These are phyloP conservation scores for Linnemannia elongata DNA, from an alignment of 192 early-diverging fungal genomes.

Conservation along the genomic window DNA sequence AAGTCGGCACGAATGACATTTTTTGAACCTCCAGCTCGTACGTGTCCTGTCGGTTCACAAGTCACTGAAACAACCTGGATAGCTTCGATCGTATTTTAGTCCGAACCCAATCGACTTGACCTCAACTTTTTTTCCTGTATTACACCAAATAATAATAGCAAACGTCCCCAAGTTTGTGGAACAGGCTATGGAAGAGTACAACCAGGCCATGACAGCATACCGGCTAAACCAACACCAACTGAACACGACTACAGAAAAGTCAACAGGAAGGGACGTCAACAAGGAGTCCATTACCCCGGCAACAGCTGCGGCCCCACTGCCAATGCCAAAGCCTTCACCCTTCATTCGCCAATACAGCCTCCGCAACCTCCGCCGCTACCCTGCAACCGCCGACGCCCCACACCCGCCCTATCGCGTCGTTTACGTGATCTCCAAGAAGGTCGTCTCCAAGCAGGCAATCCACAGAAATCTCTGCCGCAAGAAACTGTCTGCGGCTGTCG, in stretches of 20 bases:
- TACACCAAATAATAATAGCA: neutral
- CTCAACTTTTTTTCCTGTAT: neutral
- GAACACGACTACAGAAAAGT: neutral
- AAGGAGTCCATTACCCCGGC: neutral
- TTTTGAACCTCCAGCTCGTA: slow-evolving; percentile 20
- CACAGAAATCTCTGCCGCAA: slow-evolving; percentile 34
- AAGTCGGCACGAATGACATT: slow-evolving; percentile 30
- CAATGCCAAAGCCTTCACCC: slow-evolving; percentile 9
- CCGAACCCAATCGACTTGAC: neutral
- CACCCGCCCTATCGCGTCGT: slow-evolving; percentile 43
- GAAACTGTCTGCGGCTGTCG: slow-evolving; percentile 39
- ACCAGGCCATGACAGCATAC: slow-evolving; percentile 15
- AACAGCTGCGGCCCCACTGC: neutral
- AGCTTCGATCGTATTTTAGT: neutral
- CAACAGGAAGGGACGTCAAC: neutral
- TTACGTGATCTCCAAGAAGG: slow-evolving; percentile 37
- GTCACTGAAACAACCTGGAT: neutral
- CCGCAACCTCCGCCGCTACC: slow-evolving; percentile 10
- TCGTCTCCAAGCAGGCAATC: slow-evolving; percentile 27
- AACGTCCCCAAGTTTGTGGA: slow-evolving; percentile 31
- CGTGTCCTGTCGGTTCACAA: neutral
- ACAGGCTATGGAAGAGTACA: slow-evolving; percentile 24
- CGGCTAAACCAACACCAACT: slow-evolving; percentile 1
- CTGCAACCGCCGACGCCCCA: slow-evolving; percentile 5
- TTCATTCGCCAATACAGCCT: slow-evolving; percentile 8